Evolutionary conservation across 139 green algal genomes (phyloP).

Genomic region (Astrephomene gubernaculifera): DNA sequence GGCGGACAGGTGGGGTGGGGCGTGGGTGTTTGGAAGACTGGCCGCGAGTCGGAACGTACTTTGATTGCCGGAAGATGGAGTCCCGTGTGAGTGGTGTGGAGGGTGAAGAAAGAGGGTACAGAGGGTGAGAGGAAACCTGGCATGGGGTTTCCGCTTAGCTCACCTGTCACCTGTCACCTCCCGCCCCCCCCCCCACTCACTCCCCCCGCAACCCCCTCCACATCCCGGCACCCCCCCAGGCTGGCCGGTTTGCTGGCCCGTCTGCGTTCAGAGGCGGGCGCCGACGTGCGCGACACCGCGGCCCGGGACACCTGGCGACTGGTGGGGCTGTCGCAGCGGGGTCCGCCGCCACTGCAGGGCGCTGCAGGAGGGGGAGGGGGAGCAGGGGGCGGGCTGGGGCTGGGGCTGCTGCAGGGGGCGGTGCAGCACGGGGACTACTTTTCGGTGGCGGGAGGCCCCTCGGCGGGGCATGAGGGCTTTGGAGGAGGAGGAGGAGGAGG

Average conservation of each 20-base stretch:
- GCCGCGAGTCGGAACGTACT: too few relatives aligned
- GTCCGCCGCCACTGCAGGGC: conserved; percentile 3
- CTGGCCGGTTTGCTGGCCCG: conserved; percentile 1
- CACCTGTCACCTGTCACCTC: not conserved
- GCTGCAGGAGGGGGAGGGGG: not conserved
- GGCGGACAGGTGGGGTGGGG: conserved; percentile 46
- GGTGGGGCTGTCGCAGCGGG: conserved; percentile 11
- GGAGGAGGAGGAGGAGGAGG: too few relatives aligned
- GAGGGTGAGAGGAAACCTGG: not conserved
- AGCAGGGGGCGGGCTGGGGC: not conserved
- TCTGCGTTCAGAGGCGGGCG: not conserved
- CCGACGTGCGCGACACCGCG: conserved; percentile 39
- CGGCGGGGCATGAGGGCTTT: too few relatives aligned
- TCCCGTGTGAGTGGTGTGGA: not conserved
- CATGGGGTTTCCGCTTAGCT: not conserved
- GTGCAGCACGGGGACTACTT: conserved; percentile 45
- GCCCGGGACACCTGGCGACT: conserved; percentile 39
- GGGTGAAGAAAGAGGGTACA: not conserved
- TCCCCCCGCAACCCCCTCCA: not conserved
- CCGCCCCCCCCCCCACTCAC: not conserved
- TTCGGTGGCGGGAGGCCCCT: not conserved
- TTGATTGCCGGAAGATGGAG: too few relatives aligned
- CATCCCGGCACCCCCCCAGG: not conserved
- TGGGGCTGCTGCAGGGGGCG: not conserved
- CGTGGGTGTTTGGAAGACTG: too few relatives aligned